Evolutionary conservation across 805 yeast species (phyloP).

Genomic region (Cyberlindnera bimundalis): DNA sequence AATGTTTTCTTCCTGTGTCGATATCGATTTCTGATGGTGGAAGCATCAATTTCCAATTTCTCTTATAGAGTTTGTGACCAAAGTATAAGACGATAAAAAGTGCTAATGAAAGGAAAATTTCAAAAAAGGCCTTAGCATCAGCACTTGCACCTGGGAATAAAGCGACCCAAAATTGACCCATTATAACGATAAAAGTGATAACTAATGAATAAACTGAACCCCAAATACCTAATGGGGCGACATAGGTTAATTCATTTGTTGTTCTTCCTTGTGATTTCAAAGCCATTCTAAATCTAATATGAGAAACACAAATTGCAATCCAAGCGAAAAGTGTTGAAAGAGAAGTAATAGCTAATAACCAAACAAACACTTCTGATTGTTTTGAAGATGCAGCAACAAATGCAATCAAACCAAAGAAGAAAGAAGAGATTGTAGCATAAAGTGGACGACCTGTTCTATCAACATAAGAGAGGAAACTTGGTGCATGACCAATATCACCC

Average conservation of each 20-base stretch:
- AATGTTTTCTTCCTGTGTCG: constrained; percentile 45
- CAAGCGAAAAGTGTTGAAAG: constrained; percentile 60
- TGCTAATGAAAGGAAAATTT: constrained; percentile 61
- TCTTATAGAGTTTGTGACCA: constrained; percentile 54
- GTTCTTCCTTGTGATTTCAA: constrained; percentile 60
- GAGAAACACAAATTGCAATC: constrained; percentile 57
- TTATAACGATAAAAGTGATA: constrained; percentile 56
- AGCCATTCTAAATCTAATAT: constrained; percentile 62
- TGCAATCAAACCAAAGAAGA: constrained; percentile 54
- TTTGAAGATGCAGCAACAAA: constrained; percentile 53
- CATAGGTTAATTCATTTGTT: constrained; percentile 60
- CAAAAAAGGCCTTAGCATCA: constrained; percentile 57
- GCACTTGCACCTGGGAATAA: constrained; percentile 61
- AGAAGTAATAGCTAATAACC: constrained; percentile 63
- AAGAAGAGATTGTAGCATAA: constrained; percentile 47
- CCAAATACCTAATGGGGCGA: constrained; percentile 60
- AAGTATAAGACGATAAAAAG: constrained; percentile 54
- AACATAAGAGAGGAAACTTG: constrained; percentile 53
- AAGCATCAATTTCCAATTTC: constrained; percentile 38
- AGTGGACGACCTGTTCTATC: constrained; percentile 69
- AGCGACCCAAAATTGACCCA: constrained; percentile 82
- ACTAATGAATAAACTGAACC: constrained; percentile 64
- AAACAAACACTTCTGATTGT: constrained; percentile 53
- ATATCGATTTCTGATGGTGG: constrained; percentile 35
- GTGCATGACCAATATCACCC: constrained; percentile 62